A percentile compares a stretch with the other conserved stretches of the same genome.
phyloP scores from a whole-genome alignment of 768 basidiomycete genomes.

The Pleurotus eryngii region DNA sequence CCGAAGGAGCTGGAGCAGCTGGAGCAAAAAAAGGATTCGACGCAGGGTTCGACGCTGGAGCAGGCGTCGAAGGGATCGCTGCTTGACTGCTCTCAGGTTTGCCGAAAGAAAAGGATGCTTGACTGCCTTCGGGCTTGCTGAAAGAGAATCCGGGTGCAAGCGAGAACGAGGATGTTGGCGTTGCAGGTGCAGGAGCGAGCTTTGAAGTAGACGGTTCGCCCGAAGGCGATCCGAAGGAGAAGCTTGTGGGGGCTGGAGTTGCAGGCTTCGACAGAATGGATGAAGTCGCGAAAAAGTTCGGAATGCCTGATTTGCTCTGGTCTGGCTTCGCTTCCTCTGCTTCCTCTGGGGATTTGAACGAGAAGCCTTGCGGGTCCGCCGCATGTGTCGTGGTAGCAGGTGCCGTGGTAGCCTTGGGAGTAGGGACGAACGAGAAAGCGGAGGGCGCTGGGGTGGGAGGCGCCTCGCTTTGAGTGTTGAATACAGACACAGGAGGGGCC shows the following conservation, averaged over 20 bases:
- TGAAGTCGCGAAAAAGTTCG: slow-evolving; percentile 65
- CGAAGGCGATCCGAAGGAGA: background rate
- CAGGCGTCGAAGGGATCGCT: too few relatives aligned
- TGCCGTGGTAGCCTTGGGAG: background rate
- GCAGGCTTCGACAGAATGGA: slow-evolving; percentile 38
- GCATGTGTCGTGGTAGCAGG: background rate
- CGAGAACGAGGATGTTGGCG: slow-evolving; percentile 14
- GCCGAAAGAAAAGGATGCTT: too few relatives aligned
- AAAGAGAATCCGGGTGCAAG: slow-evolving; percentile 17
- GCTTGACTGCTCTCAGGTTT: too few relatives aligned
- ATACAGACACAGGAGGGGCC: slow-evolving; percentile 6
- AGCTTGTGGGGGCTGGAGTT: slow-evolving; percentile 9
- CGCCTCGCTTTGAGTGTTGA: background rate
- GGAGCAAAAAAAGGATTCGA: background rate
- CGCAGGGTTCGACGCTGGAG: too few relatives aligned
- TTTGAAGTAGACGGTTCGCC: background rate
- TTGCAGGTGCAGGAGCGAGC: slow-evolving; percentile 5
- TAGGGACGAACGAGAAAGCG: background rate
- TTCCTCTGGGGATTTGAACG: background rate
- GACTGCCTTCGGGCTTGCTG: slow-evolving; percentile 5
- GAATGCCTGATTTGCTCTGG: slow-evolving; percentile 31
- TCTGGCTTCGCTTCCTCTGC: slow-evolving; percentile 5
- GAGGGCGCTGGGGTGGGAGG: background rate
- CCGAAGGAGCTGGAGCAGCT: background rate
- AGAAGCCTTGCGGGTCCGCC: background rate